A percentile compares a stretch with the other conserved stretches of the same genome.
Evolutionary conservation across 1,284 basidiomycete genomes (phyloP).

Genomic region (Exsudoporus floridanus): DNA sequence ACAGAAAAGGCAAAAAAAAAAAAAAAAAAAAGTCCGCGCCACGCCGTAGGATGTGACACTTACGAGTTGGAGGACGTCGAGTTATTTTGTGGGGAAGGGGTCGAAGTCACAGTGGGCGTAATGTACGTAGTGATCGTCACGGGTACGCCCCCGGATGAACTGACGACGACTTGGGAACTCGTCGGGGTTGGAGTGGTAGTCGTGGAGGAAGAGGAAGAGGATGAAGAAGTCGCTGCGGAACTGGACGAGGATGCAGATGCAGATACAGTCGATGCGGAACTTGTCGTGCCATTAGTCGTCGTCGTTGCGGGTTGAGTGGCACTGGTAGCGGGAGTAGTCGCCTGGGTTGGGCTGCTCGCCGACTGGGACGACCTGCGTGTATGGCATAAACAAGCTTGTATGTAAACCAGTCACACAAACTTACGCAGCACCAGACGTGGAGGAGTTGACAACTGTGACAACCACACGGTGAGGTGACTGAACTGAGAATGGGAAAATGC

Average conservation of each 20-base stretch:
- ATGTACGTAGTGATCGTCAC: slow-evolving; percentile 12
- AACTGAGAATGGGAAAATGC: not conserved
- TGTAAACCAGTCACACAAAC: not conserved
- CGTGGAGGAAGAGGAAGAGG: slow-evolving; percentile 10
- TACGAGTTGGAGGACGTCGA: slow-evolving; percentile 25
- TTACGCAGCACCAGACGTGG: not conserved
- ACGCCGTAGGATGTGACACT: slow-evolving; percentile 7
- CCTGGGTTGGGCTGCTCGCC: not conserved
- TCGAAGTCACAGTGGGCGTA: not conserved
- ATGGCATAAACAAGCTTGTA: not conserved
- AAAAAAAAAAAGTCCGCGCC: not conserved
- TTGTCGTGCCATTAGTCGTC: slow-evolving; percentile 5
- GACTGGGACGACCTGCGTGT: not conserved
- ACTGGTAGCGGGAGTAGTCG: not conserved
- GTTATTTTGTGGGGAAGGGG: not conserved
- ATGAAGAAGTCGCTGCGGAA: slow-evolving; percentile 8
- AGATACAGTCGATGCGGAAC: slow-evolving; percentile 9
- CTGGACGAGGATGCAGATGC: slow-evolving; percentile 3
- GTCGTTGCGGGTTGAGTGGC: slow-evolving; percentile 2
- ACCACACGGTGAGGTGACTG: not conserved
- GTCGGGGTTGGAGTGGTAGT: not conserved
- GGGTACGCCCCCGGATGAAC: slow-evolving; percentile 8
- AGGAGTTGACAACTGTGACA: not conserved
- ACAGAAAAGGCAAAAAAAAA: not conserved
- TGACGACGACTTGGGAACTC: slow-evolving; percentile 9